Evolutionary conservation across 768 basidiomycete species (phyloP).

Genomic region (Strobilomyces echinocephalus): DNA sequence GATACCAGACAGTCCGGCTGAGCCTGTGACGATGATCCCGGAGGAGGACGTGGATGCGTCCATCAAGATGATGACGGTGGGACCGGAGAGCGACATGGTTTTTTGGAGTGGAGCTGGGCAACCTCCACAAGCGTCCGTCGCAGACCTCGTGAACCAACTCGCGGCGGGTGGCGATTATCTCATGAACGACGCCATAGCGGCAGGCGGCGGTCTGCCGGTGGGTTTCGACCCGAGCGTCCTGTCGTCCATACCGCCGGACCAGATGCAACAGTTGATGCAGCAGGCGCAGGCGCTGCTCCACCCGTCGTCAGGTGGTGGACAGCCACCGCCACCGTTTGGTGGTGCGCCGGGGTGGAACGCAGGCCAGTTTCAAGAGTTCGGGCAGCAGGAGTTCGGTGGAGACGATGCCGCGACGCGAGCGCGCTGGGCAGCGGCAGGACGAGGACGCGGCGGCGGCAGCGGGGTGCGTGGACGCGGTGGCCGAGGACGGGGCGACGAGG

Average conservation of each 20-base stretch:
- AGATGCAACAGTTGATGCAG: constrained; percentile 58
- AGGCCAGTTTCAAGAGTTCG: constrained; percentile 42
- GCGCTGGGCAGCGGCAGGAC: constrained; percentile 40
- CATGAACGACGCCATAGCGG: constrained; percentile 32
- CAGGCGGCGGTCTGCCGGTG: constrained; percentile 28
- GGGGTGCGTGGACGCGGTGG: constrained; percentile 52
- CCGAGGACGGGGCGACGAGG: constrained; percentile 50
- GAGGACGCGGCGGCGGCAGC: constrained; percentile 43
- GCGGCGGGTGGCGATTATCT: constrained; percentile 41
- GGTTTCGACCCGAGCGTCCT: constrained; percentile 42
- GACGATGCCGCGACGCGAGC: constrained; percentile 42
- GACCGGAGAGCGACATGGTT: constrained; percentile 59
- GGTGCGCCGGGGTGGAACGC: constrained; percentile 37
- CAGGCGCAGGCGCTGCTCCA: constrained; percentile 34
- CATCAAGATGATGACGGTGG: constrained; percentile 62
- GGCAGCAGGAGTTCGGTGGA: constrained; percentile 45
- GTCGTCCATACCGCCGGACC: constrained; percentile 49
- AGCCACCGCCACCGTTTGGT: constrained; percentile 33
- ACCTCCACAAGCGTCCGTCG: constrained; percentile 45
- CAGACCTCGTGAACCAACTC: constrained; percentile 66
- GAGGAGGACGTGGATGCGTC: constrained; percentile 69
- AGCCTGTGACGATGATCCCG: constrained; percentile 52
- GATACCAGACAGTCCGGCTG: constrained; percentile 75
- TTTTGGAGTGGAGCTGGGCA: constrained; percentile 52
- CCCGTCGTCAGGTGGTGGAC: constrained; percentile 27